These are phyloP conservation scores for Talaromyces sp. DNA, from an alignment of 2,329 filamentous ascomycete genomes.

Conservation along the genomic window DNA sequence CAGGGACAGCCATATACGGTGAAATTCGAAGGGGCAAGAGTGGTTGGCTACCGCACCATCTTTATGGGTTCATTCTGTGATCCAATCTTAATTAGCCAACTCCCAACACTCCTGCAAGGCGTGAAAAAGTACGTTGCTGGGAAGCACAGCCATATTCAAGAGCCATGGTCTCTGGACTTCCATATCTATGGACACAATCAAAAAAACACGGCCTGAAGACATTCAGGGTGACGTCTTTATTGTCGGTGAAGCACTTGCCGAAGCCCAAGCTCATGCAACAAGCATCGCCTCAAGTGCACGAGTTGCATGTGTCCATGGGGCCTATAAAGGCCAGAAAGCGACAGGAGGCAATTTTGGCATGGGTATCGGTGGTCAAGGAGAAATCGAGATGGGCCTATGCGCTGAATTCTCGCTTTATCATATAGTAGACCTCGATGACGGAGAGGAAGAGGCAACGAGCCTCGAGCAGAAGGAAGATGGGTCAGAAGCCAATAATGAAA, in stretches of 20 bases:
- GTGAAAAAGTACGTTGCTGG: not conserved
- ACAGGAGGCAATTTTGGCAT: not conserved
- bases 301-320: not conserved
- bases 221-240: not conserved
- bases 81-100: slow-evolving; percentile 1
- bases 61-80: slow-evolving; percentile 7
- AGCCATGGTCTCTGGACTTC: not conserved
- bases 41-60: not conserved
- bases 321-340: not conserved
- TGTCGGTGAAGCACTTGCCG: not conserved
- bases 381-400: not conserved
- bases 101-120: not conserved
- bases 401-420: slow-evolving; percentile 5
- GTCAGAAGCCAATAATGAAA: not conserved
- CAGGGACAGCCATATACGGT: not conserved
- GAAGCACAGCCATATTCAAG: not conserved
- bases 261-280: not conserved
- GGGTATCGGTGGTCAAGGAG: not conserved
- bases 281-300: not conserved
- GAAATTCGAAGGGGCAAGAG: slow-evolving; percentile 3
- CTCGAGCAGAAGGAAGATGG: not conserved
- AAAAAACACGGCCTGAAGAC: too few relatives aligned
- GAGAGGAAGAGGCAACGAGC: slow-evolving; percentile 7
- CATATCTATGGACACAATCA: not conserved
- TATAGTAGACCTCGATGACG: slow-evolving; percentile 5